Percentiles rank a stretch among this genome's conserved stretches.
phyloP scores from a whole-genome alignment of 192 early-diverging fungal genomes.

The Globomyces pollinis-pini region DNA sequence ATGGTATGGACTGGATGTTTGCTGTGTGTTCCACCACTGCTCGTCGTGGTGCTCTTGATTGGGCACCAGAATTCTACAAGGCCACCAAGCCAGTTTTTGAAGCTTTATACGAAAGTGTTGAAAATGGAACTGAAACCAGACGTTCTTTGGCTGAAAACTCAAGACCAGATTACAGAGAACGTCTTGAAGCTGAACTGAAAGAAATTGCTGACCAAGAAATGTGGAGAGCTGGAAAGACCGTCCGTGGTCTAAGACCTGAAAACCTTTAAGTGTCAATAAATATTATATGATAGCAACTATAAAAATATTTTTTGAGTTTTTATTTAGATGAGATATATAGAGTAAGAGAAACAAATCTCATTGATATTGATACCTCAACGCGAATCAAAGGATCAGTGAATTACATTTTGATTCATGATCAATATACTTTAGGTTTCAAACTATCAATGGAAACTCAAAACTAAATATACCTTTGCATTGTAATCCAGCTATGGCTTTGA shows the following conservation, averaged over 20 bases:
- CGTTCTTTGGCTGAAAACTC: slow-evolving; percentile 83
- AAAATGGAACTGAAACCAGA: slow-evolving; percentile 80
- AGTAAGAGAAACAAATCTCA: too few relatives aligned
- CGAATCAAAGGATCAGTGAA: too few relatives aligned
- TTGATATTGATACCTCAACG: too few relatives aligned
- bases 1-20: slow-evolving; percentile 99
- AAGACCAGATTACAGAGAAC: slow-evolving; percentile 82
- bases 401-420: too few relatives aligned
- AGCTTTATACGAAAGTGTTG: slow-evolving; percentile 78
- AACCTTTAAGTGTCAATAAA: slow-evolving; percentile 42
- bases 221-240: slow-evolving; percentile 85
- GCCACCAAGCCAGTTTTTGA: slow-evolving; percentile 91
- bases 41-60: slow-evolving; percentile 93
- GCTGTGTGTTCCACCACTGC: slow-evolving; percentile 96
- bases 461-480: too few relatives aligned
- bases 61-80: slow-evolving; percentile 88
- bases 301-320: too few relatives aligned
- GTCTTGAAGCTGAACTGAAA: slow-evolving; percentile 82
- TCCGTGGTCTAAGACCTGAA: slow-evolving; percentile 83
- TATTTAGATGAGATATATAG: too few relatives aligned
- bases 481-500: too few relatives aligned
- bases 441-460: too few relatives aligned
- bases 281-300: too few relatives aligned
- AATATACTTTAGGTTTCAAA: too few relatives aligned
- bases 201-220: slow-evolving; percentile 87